These are phyloP conservation scores for Fimicolochytrium jonesii DNA, from an alignment of 192 early-diverging fungal genomes.

Conservation along the genomic window DNA sequence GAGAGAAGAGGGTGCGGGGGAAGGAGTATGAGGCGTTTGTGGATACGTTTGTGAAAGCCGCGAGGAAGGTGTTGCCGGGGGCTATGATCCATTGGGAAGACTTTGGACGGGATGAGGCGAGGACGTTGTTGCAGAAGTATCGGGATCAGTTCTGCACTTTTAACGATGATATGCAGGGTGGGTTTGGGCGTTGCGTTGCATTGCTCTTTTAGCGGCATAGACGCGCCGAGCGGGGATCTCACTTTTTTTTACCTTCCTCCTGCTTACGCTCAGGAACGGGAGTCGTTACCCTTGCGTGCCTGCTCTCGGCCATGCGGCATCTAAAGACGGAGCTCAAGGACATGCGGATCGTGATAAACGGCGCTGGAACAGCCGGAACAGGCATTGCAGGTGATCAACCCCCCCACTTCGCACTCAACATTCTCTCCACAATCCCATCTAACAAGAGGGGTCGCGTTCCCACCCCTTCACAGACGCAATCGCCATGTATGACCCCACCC, in stretches of 20 bases:
- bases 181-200: no score
- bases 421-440: slow-evolving; percentile 72
- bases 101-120: slow-evolving; percentile 87
- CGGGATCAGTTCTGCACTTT: slow-evolving; percentile 75
- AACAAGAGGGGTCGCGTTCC: no score
- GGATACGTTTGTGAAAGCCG: slow-evolving; percentile 74
- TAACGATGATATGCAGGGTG: slow-evolving; percentile 85
- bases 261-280: slow-evolving; percentile 72
- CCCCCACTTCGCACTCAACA: slow-evolving; percentile 81
- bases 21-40: slow-evolving; percentile 74
- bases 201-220: no score
- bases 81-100: slow-evolving; percentile 93
- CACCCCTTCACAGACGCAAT: no score
- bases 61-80: slow-evolving; percentile 64
- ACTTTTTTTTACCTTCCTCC: no score
- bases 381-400: slow-evolving; percentile 95
- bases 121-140: slow-evolving; percentile 77
- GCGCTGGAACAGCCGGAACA: slow-evolving; percentile 89
- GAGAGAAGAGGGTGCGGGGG: slow-evolving; percentile 56
- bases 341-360: slow-evolving; percentile 86
- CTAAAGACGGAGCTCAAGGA: slow-evolving; percentile 58
- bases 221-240: no score
- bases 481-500: neutral
- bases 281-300: slow-evolving; percentile 84
- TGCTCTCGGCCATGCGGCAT: slow-evolving; percentile 69